A percentile compares a stretch with the other conserved stretches of the same genome.
Conservation (phyloP, 495 filamentous ascomycete genomes). For the Penicillium ochrochloron region DNA sequence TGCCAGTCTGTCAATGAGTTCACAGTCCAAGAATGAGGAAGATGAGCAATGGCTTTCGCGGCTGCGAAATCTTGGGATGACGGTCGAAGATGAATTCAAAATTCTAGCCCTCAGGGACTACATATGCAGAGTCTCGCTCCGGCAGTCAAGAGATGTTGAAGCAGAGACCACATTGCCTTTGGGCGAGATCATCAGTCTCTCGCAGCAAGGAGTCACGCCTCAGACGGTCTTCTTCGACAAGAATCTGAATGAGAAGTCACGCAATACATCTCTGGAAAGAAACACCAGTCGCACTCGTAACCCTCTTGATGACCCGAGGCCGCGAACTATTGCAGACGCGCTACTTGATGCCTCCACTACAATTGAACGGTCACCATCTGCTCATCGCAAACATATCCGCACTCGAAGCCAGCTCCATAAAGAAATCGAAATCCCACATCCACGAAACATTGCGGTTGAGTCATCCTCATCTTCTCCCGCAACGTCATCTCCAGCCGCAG, state of each 20-base stretch:
- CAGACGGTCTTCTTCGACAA: conserved; percentile 94
- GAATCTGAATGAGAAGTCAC: conserved; percentile 50
- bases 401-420: conserved; percentile 50
- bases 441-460: conserved; percentile 29
- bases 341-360: conserved; percentile 90
- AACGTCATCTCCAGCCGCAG: conserved; percentile 46
- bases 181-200: conserved; percentile 72
- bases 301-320: conserved; percentile 45
- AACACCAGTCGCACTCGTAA: conserved; percentile 22
- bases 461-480: conserved; percentile 43
- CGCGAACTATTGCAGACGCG: conserved; percentile 86
- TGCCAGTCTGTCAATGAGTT: conserved; percentile 39
- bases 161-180: conserved; percentile 48
- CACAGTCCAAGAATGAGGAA: conserved; percentile 77
- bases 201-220: conserved; percentile 71
- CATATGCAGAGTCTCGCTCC: conserved; percentile 81
- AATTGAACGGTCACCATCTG: conserved; percentile 69
- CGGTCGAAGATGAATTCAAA: conserved; percentile 85
- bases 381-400: conserved; percentile 59
- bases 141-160: conserved; percentile 60
- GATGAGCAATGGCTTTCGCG: conserved; percentile 93
- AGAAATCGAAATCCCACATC: conserved; percentile 39
- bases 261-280: conserved; percentile 43
- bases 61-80: conserved; percentile 82
- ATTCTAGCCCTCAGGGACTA: conserved; percentile 85